Percentiles rank a stretch among this genome's conserved stretches.
phyloP scores from a whole-genome alignment of 2,329 filamentous ascomycete genomes.

The Colletotrichum horii region DNA sequence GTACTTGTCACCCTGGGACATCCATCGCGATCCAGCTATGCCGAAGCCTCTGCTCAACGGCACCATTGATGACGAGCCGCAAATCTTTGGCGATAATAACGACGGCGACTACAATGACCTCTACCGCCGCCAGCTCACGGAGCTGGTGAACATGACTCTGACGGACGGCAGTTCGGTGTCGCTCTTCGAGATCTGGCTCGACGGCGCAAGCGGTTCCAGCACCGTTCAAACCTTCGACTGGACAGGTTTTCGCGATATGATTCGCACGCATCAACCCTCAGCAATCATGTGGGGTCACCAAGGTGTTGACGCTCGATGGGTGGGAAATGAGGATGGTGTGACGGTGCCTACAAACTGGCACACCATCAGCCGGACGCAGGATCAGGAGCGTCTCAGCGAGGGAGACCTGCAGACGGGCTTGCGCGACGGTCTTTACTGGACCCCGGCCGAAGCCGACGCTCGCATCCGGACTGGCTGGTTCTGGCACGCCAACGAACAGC shows the following conservation, averaged over 20 bases:
- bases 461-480: not conserved
- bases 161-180: slow-evolving; percentile 15
- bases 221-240: slow-evolving; percentile 35
- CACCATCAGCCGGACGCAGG: slow-evolving; percentile 32
- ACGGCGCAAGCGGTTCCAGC: slow-evolving; percentile 33
- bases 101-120: not conserved
- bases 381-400: slow-evolving; percentile 27
- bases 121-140: not conserved
- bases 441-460: not conserved
- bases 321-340: slow-evolving; percentile 34
- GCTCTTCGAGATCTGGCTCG: slow-evolving; percentile 35
- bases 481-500: not conserved
- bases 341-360: slow-evolving; percentile 32
- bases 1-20: slow-evolving; percentile 40
- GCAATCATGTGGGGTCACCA: slow-evolving; percentile 23
- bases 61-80: slow-evolving; percentile 29
- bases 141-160: not conserved
- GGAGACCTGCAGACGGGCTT: slow-evolving; percentile 4
- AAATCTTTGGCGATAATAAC: not conserved
- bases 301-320: slow-evolving; percentile 34
- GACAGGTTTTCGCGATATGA: slow-evolving; percentile 32
- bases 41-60: slow-evolving; percentile 31
- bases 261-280: slow-evolving; percentile 9
- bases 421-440: not conserved
- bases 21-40: slow-evolving; percentile 40